phyloP scores from a whole-genome alignment of 163 green algal genomes.

The Trebouxiophyceae sp. region DNA sequence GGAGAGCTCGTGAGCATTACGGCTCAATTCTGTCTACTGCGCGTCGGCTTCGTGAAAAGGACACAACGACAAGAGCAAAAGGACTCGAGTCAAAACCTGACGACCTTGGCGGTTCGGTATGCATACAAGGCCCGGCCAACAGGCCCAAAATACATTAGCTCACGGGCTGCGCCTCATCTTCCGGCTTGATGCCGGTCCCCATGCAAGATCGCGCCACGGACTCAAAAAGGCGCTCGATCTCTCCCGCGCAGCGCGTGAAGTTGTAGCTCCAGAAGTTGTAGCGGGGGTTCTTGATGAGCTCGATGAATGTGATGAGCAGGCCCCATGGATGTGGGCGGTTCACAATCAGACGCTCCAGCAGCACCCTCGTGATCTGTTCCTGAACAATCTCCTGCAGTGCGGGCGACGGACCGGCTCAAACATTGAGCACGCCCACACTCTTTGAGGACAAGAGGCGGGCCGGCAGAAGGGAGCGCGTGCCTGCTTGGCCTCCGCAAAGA shows the following conservation, averaged over 20 bases:
- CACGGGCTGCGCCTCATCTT: no score
- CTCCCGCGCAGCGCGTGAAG: conserved; percentile 88
- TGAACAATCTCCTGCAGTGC: conserved; percentile 40
- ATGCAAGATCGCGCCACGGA: conserved; percentile 85
- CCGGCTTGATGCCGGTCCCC: conserved; percentile 6
- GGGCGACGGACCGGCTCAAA: neutral
- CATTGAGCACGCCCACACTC: no score
- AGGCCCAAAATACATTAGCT: no score
- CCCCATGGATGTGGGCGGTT: conserved; percentile 89
- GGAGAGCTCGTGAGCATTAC: no score
- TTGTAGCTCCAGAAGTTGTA: conserved; percentile 95
- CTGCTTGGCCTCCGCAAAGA: conserved; percentile 77
- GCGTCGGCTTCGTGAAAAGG: no score
- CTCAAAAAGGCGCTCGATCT: conserved; percentile 97
- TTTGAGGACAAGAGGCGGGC: no score
- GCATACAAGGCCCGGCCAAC: no score
- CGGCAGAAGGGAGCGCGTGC: no score
- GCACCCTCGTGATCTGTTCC: conserved; percentile 92
- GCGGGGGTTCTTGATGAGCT: conserved; percentile 97
- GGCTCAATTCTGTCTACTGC: no score
- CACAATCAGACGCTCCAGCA: conserved; percentile 96
- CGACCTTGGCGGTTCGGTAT: no score
- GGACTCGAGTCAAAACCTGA: no score
- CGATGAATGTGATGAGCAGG: conserved; percentile 98
- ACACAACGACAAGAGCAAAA: no score